Base-by-base conservation (phyloP, 768 basidiomycete genomes). In the Pleurotus djamor region DNA sequence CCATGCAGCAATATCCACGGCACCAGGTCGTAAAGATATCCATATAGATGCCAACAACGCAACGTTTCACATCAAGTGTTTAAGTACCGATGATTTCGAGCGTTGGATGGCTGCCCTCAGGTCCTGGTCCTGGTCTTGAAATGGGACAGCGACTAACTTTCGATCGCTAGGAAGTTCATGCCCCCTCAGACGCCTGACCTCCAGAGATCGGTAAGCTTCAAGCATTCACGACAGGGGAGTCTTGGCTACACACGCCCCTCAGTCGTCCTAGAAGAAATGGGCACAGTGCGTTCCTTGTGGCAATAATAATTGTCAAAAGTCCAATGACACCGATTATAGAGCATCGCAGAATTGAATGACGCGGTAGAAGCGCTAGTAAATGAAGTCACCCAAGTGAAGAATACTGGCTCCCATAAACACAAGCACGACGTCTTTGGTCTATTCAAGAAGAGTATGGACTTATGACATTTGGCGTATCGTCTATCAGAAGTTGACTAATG, bases 51-150 rank as follows among this genome's bases (percentile, higher is more conserved):
- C 89, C 3, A 81, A 77, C 65, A 85, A 77, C 47, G 87, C 87
- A 32, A 93, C 89, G 0, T 94, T 93, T 68, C 92, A 94, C 71
- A 82, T 94, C 62, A 90, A 88, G 71, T 91, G 89, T 68, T 72
- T 91, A n/a, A 86, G 74, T 49, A 72, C 73, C 14, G 83, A 85
- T 7, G 92, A 94, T 66, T 93, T 91, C 63, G 74, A 85, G 51
- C 73, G 67, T 50, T 94, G 92, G 92, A 89, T 90, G 83, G 62
- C 75, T 28, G 86, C 87, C 32, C 83, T 92, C 67, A 86, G 91
- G 91, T 89, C 64, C 51, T 33, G 59, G 13, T 57, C 21, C 59
- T 44, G 58, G 35, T 35, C 37, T 59, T 58, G 34, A 52, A 58
- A 56, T 45, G 43, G 36, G 16, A 50, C 58, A 41, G 38, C 64